These are phyloP conservation scores for Diplodia intermedia DNA, from an alignment of 2,329 filamentous ascomycete genomes.

Conservation along the genomic window DNA sequence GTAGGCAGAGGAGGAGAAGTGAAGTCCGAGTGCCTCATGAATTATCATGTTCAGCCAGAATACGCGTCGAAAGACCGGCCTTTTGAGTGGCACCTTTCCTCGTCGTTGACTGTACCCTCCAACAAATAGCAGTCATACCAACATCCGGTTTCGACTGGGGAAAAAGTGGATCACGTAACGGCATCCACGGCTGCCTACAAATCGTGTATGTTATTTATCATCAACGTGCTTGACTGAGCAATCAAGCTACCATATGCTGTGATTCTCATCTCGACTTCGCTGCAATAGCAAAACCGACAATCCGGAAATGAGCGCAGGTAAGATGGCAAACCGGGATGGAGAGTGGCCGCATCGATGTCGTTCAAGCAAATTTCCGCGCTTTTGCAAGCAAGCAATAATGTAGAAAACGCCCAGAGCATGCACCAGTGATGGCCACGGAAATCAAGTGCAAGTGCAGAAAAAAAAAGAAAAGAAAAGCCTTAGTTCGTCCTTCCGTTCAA, in stretches of 20 bases:
- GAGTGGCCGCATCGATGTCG: not conserved
- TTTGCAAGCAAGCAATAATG: conserved; percentile 7
- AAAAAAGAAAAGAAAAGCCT: not conserved
- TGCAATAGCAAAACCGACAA: not conserved
- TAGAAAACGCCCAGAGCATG: conserved; percentile 19
- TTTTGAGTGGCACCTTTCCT: too few relatives aligned
- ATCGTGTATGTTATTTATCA: not conserved
- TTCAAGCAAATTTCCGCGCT: conserved; percentile 3
- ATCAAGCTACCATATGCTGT: not conserved
- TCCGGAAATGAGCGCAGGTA: not conserved
- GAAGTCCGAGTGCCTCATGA: too few relatives aligned
- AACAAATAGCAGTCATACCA: too few relatives aligned
- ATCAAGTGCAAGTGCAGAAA: conserved; percentile 6
- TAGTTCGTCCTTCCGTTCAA: conserved; percentile 3
- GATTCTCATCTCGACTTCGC: not conserved
- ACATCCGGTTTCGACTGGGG: too few relatives aligned
- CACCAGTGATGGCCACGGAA: not conserved
- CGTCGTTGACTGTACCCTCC: too few relatives aligned
- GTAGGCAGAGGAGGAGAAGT: too few relatives aligned
- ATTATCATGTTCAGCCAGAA: too few relatives aligned
- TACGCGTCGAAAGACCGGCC: too few relatives aligned
- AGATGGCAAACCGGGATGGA: not conserved
- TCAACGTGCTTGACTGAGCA: not conserved
- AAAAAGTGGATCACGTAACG: too few relatives aligned
- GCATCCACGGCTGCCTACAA: not conserved